Base-by-base conservation (phyloP, 2,329 filamentous ascomycete genomes). In the Lasiodiplodia gonubiensis region DNA sequence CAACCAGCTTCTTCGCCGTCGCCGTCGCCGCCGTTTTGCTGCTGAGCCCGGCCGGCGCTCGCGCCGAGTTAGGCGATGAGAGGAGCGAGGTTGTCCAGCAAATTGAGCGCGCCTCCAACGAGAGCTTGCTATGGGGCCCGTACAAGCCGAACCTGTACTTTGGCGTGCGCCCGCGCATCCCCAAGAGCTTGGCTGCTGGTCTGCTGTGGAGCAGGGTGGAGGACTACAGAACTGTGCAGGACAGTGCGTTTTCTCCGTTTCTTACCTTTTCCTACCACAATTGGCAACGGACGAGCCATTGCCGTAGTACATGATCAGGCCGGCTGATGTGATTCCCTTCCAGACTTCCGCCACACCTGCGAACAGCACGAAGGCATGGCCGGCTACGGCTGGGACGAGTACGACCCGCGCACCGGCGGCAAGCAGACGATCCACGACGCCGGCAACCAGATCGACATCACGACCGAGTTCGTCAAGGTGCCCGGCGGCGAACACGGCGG, bases 341-440 rank as follows among this genome's bases (percentile, higher is more conserved):
- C 76, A 95, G 92, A 90, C 73, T 91, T 97, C 74, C 89, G 95
- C 71, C 93, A 97, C 78, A 97, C 95, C 0, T 99, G 95, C 81
- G 95, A 98, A 79, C 95, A 99, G 78, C 88, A 95, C 78, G 93
- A 96, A 77, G 66, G 66, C 66, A 97, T 99, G 86, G 91, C 89
- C 57, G 94, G 94, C 67, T 99, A 99, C 78, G 95, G 95, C 70
- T 99, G 95, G 95, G 94, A 98, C 74, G 92, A 97, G 77, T 99
- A 96, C 78, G 95, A 99, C 80, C 90, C 93, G 25, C 87, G 95
- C 68, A 90, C 86, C 67, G 95, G 95, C 70, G 95, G 95, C 67
- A 85, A 92, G 25, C 93, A 99, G 80, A 92, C 91, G 0, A 94
- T 99, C 68, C 93, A 96, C 76, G 95, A 99, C 78, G 89, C 90